Evolutionary conservation across 2,329 filamentous ascomycete genomes (phyloP).

Genomic region (Alternaria arborescens): DNA sequence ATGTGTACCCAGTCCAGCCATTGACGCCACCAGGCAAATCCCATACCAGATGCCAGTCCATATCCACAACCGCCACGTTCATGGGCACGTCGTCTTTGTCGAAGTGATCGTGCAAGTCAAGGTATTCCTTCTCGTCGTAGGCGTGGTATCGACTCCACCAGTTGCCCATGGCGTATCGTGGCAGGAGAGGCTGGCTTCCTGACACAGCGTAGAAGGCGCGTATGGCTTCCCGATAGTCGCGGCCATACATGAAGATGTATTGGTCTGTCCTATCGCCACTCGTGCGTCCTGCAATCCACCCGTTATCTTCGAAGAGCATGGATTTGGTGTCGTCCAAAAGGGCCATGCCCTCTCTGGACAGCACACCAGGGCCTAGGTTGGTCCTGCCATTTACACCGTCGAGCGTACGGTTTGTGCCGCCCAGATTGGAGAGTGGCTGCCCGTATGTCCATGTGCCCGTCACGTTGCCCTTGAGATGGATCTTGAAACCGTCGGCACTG

Average conservation of each 20-base stretch:
- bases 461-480: conserved; percentile 57
- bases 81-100: conserved; percentile 61
- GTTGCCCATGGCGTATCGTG: conserved; percentile 68
- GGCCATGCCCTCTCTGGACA: conserved; percentile 62
- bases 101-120: conserved; percentile 67
- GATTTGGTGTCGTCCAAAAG: conserved; percentile 63
- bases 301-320: conserved; percentile 65
- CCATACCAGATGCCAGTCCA: conserved; percentile 70
- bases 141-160: conserved; percentile 73
- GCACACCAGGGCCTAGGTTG: conserved; percentile 60
- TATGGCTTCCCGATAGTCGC: conserved; percentile 64
- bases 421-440: conserved; percentile 53
- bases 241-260: conserved; percentile 68
- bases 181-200: conserved; percentile 64
- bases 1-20: conserved; percentile 71
- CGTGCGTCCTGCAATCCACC: conserved; percentile 61
- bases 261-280: conserved; percentile 63
- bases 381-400: conserved; percentile 63
- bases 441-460: conserved; percentile 63
- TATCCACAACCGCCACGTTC: conserved; percentile 68
- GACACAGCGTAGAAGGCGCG: conserved; percentile 64
- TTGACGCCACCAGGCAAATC: conserved; percentile 47
- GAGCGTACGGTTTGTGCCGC: conserved; percentile 63
- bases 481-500: conserved; percentile 59
- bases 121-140: conserved; percentile 65